A percentile compares a stretch with the other conserved stretches of the same genome.
These are phyloP conservation scores for Tephrocybe rancida DNA, from an alignment of 768 basidiomycete species.

Conservation along the genomic window DNA sequence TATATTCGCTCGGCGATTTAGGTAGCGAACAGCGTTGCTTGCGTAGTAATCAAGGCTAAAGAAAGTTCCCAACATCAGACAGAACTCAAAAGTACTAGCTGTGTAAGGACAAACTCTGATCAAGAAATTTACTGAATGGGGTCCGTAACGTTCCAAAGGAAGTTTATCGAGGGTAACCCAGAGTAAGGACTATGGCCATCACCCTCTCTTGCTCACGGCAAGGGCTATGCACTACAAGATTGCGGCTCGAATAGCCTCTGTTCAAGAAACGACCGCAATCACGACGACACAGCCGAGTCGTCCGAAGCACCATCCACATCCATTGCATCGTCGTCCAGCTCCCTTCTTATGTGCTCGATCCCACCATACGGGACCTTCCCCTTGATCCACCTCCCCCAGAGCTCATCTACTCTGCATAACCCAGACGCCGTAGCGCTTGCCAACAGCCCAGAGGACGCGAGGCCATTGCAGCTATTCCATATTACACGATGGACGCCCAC, in stretches of 20 bases:
- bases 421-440: constrained; percentile 86
- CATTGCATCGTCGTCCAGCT: constrained; percentile 49
- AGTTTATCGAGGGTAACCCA: no score
- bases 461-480: constrained; percentile 83
- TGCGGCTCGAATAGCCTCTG: background rate
- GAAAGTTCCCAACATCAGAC: no score
- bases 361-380: constrained; percentile 68
- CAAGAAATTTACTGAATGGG: no score
- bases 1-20: no score
- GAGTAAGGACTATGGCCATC: no score
- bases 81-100: no score
- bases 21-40: no score
- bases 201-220: no score
- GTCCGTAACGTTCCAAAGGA: no score
- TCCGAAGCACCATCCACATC: constrained; percentile 40
- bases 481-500: constrained; percentile 75
- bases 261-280: background rate
- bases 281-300: constrained; percentile 26
- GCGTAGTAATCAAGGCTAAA: no score
- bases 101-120: no score
- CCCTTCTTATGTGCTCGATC: constrained; percentile 62
- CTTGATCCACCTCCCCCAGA: constrained; percentile 75
- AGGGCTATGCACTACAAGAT: no score
- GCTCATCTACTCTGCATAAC: constrained; percentile 81
- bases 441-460: constrained; percentile 57